Percentiles rank a stretch among this genome's conserved stretches.
Conservation (phyloP, 1,284 basidiomycete genomes). For the Ceratorhiza oryzae-sativae region DNA sequence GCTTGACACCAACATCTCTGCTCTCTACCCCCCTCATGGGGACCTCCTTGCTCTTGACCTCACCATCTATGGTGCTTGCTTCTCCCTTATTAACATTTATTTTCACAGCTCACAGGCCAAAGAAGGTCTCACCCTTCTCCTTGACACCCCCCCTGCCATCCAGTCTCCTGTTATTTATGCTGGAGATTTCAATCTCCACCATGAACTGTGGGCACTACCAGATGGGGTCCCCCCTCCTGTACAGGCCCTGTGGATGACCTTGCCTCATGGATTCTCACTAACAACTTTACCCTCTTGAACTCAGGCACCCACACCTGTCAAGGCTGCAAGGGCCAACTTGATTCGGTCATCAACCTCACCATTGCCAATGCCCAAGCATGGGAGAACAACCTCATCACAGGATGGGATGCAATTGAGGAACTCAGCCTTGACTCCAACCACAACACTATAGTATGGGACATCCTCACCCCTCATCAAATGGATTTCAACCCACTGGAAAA, state of each 20-base stretch:
- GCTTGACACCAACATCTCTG: neutral
- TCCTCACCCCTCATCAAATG: neutral
- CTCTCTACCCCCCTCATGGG: neutral
- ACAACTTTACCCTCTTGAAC: conserved; percentile 3
- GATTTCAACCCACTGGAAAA: neutral
- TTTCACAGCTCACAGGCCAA: neutral
- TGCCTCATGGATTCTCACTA: conserved; percentile 31
- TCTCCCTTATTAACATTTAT: neutral
- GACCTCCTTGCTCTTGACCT: neutral
- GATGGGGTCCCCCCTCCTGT: neutral
- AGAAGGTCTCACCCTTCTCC: neutral
- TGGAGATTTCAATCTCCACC: conserved; percentile 40
- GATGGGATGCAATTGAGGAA: neutral
- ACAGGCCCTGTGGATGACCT: neutral
- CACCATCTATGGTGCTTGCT: neutral
- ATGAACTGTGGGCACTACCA: conserved; percentile 24
- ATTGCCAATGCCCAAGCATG: neutral
- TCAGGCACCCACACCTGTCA: neutral
- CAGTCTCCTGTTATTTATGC: neutral
- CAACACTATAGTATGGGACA: neutral
- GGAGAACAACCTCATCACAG: neutral
- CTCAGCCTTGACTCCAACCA: conserved; percentile 1
- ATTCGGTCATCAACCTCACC: conserved; percentile 33
- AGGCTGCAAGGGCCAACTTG: neutral
- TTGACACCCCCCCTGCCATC: neutral